Conservation (phyloP, 169 alveolate genomes). For the Perkinsus olseni region DNA sequence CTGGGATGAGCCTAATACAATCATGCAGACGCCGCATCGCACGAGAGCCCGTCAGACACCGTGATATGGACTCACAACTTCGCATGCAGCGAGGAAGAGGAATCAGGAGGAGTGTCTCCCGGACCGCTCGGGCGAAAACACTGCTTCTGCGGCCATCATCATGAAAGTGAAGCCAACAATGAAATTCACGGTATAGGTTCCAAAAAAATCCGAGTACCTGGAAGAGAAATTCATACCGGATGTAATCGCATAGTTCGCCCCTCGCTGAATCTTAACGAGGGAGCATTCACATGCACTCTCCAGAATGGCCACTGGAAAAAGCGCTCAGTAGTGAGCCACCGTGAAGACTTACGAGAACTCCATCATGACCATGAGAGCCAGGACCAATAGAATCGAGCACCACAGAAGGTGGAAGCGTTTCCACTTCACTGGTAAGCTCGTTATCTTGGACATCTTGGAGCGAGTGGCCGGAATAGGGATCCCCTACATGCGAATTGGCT, state of each 20-base stretch:
- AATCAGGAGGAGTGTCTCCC: neutral
- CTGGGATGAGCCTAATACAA: neutral
- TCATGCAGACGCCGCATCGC: neutral
- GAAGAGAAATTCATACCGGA: too few species aligned
- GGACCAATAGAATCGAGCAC: neutral
- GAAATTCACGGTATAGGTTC: neutral
- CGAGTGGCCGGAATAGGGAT: neutral
- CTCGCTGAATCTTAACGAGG: too few species aligned
- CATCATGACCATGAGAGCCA: neutral
- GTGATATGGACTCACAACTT: slow-evolving; percentile 1
- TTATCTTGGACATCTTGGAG: neutral
- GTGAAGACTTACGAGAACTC: slow-evolving; percentile 1
- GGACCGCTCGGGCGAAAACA: neutral
- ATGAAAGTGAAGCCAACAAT: neutral
- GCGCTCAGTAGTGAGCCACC: neutral
- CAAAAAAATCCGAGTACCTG: neutral
- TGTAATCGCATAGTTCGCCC: too few species aligned
- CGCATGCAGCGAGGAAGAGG: slow-evolving; percentile 5
- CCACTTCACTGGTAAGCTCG: neutral
- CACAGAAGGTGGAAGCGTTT: slow-evolving; percentile 7
- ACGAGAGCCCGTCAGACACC: too few species aligned
- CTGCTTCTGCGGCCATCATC: slow-evolving; percentile 1
- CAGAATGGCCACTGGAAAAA: too few species aligned
- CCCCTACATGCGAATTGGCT: neutral
- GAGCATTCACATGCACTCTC: too few species aligned